Conservation (phyloP, 352 stramenopile genomes). For the Pythium chondricola region DNA sequence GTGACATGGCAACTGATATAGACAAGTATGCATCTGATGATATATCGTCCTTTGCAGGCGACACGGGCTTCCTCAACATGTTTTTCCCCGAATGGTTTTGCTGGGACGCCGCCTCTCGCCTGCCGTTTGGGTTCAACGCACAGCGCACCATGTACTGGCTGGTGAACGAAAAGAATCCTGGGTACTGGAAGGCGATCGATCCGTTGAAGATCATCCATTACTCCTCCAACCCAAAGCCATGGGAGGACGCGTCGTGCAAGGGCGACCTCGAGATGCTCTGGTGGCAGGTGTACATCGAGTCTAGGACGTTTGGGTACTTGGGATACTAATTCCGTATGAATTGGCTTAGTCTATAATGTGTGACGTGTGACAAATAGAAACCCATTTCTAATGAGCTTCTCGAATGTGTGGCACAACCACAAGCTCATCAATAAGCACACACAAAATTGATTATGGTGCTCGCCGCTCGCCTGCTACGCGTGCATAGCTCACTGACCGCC, state of each 20-base stretch:
- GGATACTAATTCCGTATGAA: too few species aligned
- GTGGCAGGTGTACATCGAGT: slow-evolving; percentile 40
- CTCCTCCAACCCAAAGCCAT: slow-evolving; percentile 37
- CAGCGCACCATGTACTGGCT: slow-evolving; percentile 80
- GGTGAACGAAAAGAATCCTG: slow-evolving; percentile 53
- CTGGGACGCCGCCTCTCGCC: slow-evolving; percentile 32
- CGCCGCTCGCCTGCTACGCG: slow-evolving; percentile 2
- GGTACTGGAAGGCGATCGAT: slow-evolving; percentile 63
- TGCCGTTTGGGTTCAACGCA: slow-evolving; percentile 81
- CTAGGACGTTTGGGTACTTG: slow-evolving; percentile 10
- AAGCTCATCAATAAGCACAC: background rate
- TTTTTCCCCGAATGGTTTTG: slow-evolving; percentile 76
- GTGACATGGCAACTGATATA: background rate
- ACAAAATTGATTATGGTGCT: slow-evolving; percentile 4
- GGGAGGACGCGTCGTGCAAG: slow-evolving; percentile 29
- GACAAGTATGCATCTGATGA: background rate
- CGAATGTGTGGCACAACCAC: too few species aligned
- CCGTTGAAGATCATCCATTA: slow-evolving; percentile 40
- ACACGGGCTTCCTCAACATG: slow-evolving; percentile 84
- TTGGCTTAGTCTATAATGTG: slow-evolving; percentile 3
- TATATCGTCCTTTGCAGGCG: slow-evolving; percentile 13
- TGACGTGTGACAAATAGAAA: slow-evolving; percentile 13
- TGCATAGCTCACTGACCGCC: background rate
- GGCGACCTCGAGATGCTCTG: slow-evolving; percentile 39
- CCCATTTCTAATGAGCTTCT: too few species aligned